phyloP scores from a whole-genome alignment of 73 alveolate genomes.

The Uronychia binucleata region DNA sequence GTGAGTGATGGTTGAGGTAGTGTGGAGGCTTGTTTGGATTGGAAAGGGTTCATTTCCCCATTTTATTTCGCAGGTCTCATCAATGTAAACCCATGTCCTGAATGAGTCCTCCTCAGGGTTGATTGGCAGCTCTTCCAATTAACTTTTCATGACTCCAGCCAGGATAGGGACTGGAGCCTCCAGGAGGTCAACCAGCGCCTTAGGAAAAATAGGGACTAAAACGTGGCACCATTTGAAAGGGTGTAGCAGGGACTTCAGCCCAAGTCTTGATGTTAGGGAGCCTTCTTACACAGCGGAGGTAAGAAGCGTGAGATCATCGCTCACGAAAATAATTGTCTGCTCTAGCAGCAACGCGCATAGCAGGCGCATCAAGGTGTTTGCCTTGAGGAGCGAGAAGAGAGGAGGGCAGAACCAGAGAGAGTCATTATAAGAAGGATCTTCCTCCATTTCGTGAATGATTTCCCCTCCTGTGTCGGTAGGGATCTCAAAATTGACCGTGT shows the following conservation, averaged over 20 bases:
- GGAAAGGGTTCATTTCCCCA: not conserved
- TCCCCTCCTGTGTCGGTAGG: no score
- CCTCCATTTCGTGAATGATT: no score
- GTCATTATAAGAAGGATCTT: no score
- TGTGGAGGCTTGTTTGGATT: no score
- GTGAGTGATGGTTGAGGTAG: no score
- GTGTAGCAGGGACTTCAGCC: conserved; percentile 51
- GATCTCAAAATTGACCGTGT: no score
- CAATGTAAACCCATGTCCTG: not conserved
- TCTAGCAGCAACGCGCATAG: conserved; percentile 63
- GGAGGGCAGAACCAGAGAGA: conserved; percentile 59
- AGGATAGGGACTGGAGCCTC: conserved; percentile 79
- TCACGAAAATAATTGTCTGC: conserved; percentile 63
- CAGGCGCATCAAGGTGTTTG: conserved; percentile 39
- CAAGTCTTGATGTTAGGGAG: conserved; percentile 9
- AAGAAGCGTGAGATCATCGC: conserved; percentile 51
- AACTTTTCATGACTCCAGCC: conserved; percentile 35
- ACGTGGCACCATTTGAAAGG: conserved; percentile 79
- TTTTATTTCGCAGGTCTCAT: not conserved
- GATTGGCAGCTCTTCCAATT: not conserved
- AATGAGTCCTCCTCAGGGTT: not conserved
- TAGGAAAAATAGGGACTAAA: conserved; percentile 65
- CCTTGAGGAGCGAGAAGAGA: conserved; percentile 41
- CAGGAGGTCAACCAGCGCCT: conserved; percentile 52
- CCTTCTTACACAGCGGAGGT: conserved; percentile 38